These are phyloP conservation scores for Tetrapisispora nanseiensis DNA, from an alignment of 805 yeast genomes.

Conservation along the genomic window DNA sequence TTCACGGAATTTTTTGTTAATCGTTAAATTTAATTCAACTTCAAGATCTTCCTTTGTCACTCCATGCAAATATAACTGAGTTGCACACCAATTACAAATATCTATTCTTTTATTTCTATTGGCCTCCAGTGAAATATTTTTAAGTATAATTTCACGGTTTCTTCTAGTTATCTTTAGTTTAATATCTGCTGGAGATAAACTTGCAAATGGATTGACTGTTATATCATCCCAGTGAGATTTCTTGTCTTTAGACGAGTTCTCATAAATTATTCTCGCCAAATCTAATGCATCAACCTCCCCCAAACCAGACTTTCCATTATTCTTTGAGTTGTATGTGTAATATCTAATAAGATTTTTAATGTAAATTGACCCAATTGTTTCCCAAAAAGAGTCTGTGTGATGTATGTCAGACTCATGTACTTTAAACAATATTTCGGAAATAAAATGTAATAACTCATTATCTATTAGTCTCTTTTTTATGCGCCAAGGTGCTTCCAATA, in stretches of 20 bases:
- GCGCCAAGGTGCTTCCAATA: constrained; percentile 13
- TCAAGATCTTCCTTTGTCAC: constrained; percentile 16
- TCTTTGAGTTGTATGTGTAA: constrained; percentile 1
- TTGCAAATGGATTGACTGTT: constrained; percentile 16
- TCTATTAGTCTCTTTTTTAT: constrained; percentile 3
- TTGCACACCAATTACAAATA: constrained; percentile 22
- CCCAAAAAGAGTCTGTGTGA: constrained; percentile 18
- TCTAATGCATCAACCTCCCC: constrained; percentile 8
- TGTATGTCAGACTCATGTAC: constrained; percentile 18
- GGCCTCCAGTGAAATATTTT: constrained; percentile 20
- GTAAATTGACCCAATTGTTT: constrained; percentile 17
- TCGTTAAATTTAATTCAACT: constrained; percentile 18
- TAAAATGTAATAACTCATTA: constrained; percentile 7
- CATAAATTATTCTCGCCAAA: constrained; percentile 16
- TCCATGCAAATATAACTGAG: constrained; percentile 16
- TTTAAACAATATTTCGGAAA: constrained; percentile 13
- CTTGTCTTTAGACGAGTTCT: constrained; percentile 5
- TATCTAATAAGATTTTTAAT: constrained; percentile 12
- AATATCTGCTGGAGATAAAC: constrained; percentile 11
- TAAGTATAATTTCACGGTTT: constrained; percentile 17
- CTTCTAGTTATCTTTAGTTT: constrained; percentile 13
- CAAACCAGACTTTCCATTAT: too few relatives aligned
- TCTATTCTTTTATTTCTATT: constrained; percentile 11
- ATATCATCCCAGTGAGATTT: neutral
- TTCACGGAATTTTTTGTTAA: constrained; percentile 16